Percentiles rank a stretch among this genome's conserved stretches.
phyloP scores from a whole-genome alignment of 768 basidiomycete genomes.

The Leccinum subgranulosum region DNA sequence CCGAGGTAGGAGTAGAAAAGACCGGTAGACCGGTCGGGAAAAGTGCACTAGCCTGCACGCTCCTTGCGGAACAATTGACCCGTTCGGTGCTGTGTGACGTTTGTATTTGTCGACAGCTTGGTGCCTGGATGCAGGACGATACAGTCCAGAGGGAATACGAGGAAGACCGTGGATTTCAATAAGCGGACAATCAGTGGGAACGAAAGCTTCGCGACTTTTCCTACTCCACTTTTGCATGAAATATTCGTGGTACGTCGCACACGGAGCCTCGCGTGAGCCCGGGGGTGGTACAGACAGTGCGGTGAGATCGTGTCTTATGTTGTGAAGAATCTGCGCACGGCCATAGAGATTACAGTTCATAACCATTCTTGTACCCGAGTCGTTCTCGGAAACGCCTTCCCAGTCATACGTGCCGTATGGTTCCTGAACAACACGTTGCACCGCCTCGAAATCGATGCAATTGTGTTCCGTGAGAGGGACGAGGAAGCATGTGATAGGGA shows the following conservation, averaged over 20 bases:
- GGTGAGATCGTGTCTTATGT: slow-evolving; percentile 62
- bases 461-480: slow-evolving; percentile 54
- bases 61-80: slow-evolving; percentile 38
- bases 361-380: slow-evolving; percentile 51
- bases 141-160: slow-evolving; percentile 40
- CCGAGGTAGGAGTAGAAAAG: slow-evolving; percentile 60
- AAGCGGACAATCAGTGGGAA: slow-evolving; percentile 59
- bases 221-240: slow-evolving; percentile 54
- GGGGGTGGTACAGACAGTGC: slow-evolving; percentile 55
- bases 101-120: slow-evolving; percentile 27
- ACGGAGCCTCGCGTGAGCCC: slow-evolving; percentile 47
- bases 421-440: slow-evolving; percentile 46
- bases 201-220: slow-evolving; percentile 38
- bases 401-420: slow-evolving; percentile 56
- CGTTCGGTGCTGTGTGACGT: slow-evolving; percentile 22
- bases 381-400: slow-evolving; percentile 45
- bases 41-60: slow-evolving; percentile 57
- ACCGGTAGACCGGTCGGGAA: slow-evolving; percentile 44
- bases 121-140: slow-evolving; percentile 31
- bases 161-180: slow-evolving; percentile 50
- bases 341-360: slow-evolving; percentile 55
- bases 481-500: slow-evolving; percentile 58
- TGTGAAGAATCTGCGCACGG: slow-evolving; percentile 51
- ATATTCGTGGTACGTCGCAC: slow-evolving; percentile 56
- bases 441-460: slow-evolving; percentile 56